phyloP scores from a whole-genome alignment of 306 rosid species.

The Castanospermum australe region DNA sequence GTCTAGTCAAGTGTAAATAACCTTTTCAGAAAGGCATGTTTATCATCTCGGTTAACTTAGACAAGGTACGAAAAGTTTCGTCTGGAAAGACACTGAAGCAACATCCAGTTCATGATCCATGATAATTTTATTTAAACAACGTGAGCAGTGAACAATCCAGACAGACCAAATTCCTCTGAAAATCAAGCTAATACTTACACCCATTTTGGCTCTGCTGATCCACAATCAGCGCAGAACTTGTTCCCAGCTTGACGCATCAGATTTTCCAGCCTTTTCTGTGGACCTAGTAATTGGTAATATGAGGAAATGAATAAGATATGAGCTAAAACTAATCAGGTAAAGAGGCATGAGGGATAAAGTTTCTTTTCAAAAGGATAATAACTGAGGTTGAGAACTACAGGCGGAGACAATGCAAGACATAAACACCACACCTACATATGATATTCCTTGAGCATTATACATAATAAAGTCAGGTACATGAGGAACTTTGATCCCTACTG shows the following conservation, averaged over 20 bases:
- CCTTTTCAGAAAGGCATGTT: not conserved
- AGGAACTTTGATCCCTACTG: not conserved
- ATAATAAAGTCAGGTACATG: not conserved
- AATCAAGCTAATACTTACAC: slow-evolving; percentile 61
- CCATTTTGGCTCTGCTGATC: slow-evolving; percentile 94
- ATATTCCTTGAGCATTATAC: not conserved
- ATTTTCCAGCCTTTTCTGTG: slow-evolving; percentile 69
- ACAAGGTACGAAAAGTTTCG: not conserved
- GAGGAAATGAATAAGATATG: not conserved
- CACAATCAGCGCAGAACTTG: slow-evolving; percentile 87
- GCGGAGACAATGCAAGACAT: not conserved
- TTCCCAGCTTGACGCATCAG: slow-evolving; percentile 68
- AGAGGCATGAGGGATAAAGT: not conserved
- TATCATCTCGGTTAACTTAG: not conserved
- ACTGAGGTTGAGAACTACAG: not conserved
- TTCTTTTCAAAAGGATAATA: not conserved
- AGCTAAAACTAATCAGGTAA: not conserved
- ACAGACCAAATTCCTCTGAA: not conserved
- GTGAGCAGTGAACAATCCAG: not conserved
- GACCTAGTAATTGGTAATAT: slow-evolving; percentile 47
- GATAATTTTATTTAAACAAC: slow-evolving; percentile 6
- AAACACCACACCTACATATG: not conserved
- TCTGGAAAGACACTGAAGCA: not conserved
- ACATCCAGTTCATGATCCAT: not conserved
- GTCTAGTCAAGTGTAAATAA: slow-evolving; percentile 10